These are phyloP conservation scores for Fistulifera pelliculosa DNA, from an alignment of 108 stramenopile species.

Conservation along the genomic window DNA sequence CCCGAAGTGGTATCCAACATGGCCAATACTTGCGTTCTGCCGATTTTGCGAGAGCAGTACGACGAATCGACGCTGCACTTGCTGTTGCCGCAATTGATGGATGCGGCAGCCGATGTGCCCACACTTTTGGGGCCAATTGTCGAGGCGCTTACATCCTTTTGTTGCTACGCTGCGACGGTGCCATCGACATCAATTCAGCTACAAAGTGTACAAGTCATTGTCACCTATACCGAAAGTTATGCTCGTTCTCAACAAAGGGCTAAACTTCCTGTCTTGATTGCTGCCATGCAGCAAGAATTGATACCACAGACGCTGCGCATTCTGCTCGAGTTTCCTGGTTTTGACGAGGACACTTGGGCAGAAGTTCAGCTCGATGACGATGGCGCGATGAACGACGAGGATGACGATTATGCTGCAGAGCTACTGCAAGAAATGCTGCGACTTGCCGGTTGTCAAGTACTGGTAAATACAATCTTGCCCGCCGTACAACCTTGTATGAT, in stretches of 20 bases:
- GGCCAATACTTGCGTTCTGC: slow-evolving; percentile 2
- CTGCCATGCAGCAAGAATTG: too few species aligned
- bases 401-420: not conserved
- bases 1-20: not conserved
- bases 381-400: not conserved
- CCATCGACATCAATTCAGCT: not conserved
- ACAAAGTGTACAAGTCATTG: not conserved
- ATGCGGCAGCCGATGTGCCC: slow-evolving; percentile 19
- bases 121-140: slow-evolving; percentile 13
- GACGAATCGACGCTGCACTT: slow-evolving; percentile 10
- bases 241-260: not conserved
- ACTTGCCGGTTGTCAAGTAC: not conserved
- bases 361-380: not conserved
- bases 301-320: too few species aligned
- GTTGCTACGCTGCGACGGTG: not conserved
- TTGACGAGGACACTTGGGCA: too few species aligned
- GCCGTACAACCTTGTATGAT: not conserved
- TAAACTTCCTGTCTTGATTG: too few species aligned
- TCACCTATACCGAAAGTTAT: not conserved
- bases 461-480: not conserved
- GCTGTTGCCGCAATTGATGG: slow-evolving; percentile 19
- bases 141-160: not conserved
- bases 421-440: not conserved
- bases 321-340: too few species aligned
- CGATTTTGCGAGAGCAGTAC: too few species aligned